Evolutionary conservation across 352 stramenopile genomes (phyloP), one percentile per base, ranked within the genome.

Genomic region (Phytophthora europaea): DNA sequence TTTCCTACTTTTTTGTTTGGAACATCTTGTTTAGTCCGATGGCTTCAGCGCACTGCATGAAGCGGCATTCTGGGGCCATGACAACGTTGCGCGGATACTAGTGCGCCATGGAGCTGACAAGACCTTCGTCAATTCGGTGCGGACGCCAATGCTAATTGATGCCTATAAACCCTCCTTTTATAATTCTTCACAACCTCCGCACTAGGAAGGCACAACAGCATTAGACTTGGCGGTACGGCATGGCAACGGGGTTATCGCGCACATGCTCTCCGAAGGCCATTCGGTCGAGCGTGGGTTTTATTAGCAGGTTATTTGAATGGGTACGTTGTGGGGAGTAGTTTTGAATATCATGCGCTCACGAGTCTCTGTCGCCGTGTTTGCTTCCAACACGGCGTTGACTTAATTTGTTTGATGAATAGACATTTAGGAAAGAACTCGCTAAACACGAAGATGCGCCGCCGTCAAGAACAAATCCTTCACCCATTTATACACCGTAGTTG

Each of bases 31-130:
- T 56, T 56, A 94, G 86, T 87, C 81, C 1, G 86, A 94, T 55
- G 86, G 84, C 60, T 92, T 91, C 60, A 91, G 80, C 50, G 79
- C 86, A 28, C 69, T 94, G 12, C 86, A 94, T 23, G 86, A 94
- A 67, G 84, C 84, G 13, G 84, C 86, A n/a, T 86, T 94, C 31
- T 73, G 64, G 3, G 86, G 86, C 8, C 67, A 88, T 66, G 80
- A 91, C 62, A 81, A 94, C 50, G 81, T 94, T 28, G 84, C 80
- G 47, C 75, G 86, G 5, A 67, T 92, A 10, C 67, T 94, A 26
- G 67, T 94, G 50, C 75, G 79, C 16, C 72, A 70, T 51, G 83
- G 80, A 12, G 82, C 83, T 33, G 74, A 90, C 81, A 94, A 94
- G 65, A 70, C 59, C 6, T 81, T 91, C 36, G 65, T 88, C 26